Base-by-base conservation (phyloP, 345 rosid species). In the Camelina hispida region DNA sequence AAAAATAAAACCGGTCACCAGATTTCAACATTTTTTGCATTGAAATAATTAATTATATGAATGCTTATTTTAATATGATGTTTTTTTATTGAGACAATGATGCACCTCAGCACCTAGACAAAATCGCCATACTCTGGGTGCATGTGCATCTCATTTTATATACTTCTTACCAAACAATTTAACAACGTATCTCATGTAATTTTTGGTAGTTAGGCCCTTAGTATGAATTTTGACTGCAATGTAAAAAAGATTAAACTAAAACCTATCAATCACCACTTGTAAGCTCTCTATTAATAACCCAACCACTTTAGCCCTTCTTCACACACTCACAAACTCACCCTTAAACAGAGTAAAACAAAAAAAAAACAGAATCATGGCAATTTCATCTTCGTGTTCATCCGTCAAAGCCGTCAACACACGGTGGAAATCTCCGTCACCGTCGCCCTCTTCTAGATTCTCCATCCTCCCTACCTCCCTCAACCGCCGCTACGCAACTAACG, bases 361-460 rank as follows among this genome's bases (percentile, higher is more conserved):
- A 22, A 14, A 37, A 38, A 48, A n/a, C 11, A 11, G 0, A 55
- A 42, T 20, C n/a, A 79, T 79, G 82, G 82, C 82, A 42, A 20
- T 74, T 73, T 62, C 71, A 50, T 73, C 79, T 54, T 79, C 78
- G 11, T 74, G 80, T 58, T 66, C 86, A 18, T 71, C 85, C 20
- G 43, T 76, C 80, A 78, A 81, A 71, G 38, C 82, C 37, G 47
- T 60, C 20, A 35, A 62, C 66, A 56, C 76, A 71, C 76, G 67
- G 80, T 64, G 76, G 69, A 23, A 66, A 35, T 52, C 68, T 38
- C 73, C 73, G 13, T 7, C 69, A 7, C 18, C 82, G 55, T 64
- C 78, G 25, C 71, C 40, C 10, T 23, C 44, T 40, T 72, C 46
- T 68, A 66, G 55, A 68, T 54, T 22, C 74, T 9, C 16, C 76